Base-by-base conservation (phyloP, 805 yeast genomes). In the Jamesozyma hellenica region DNA sequence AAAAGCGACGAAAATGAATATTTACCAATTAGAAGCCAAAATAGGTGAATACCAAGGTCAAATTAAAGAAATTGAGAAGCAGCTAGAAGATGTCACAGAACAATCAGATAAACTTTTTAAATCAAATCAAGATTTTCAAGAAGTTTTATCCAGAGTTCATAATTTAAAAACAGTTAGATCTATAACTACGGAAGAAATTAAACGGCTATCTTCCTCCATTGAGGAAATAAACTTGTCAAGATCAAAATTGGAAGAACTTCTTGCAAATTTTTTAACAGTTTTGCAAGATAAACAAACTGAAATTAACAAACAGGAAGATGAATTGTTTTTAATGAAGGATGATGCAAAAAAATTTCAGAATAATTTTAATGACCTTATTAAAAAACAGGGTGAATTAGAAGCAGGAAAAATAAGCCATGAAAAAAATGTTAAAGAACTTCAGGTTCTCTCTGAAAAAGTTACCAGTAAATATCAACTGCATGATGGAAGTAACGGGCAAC, bases 51-150 rank as follows among this genome's bases (percentile, higher is more conserved):
- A 71, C 42, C 64, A 68, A 18, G 55, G 51, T 5, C 74, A 80
- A 39, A 75, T 80, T 3, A 68, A 64, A 1, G 52, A 50, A 1
- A 56, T 83, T 11, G 73, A 76, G 35, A 42, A 47, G 6, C 63
- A 76, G 42, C 69, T 88, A 37, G 68, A 69, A 14, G 55, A 55
- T 3, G 66, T 77, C 2, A 78, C 79, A n/a, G 57, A 59, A 29
- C 74, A 79, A 48, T 70, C 85, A 3, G 79, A 82, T 35, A 55
- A 55, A 12, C 63, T 88, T 12, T 87, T 86, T 60, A 74, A 75
- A 36, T 69, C 84, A 1, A 84, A 85, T 52, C 95, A 85, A 55
- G 81, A 82, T 42, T 88, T 80, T 55, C 95, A 86, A 54, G 69
- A 77, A 43, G 74, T 77, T 0, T 55, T 88, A 16, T 77, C 82